Evolutionary conservation across 1,284 basidiomycete genomes (phyloP), one percentile per base, ranked within the genome.

Genomic region (Schizophyllum commune): DNA sequence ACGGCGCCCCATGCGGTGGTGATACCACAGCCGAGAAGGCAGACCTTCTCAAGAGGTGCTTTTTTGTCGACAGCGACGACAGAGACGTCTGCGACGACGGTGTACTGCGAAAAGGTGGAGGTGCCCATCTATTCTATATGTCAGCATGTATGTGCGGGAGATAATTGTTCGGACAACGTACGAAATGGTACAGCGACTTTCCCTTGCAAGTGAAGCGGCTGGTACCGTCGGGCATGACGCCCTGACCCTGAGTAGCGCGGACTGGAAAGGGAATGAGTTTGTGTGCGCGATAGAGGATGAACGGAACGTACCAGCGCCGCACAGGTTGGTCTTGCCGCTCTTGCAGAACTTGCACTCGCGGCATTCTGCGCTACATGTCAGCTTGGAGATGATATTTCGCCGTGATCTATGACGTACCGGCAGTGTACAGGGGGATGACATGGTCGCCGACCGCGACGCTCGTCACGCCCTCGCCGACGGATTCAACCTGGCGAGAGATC

Each of bases 41-140:
- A 99, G 21, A 95, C 92, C 73, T 95, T 97, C 59, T 98, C 91
- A 33, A 98, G 84, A 9, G 94, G 92, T 1, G 96, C 97, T 67
- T 85, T 80, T 64, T 86, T 81, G 77, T 91, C 87, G 64, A 99
- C 88, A 22, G 92, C 87, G 53, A 99, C 96, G 21, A 99, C 92
- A 34, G 96, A 98, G 64, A 95, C 95, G 70, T 99, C 94, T 58
- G 94, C 93, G 4, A 99, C 95, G 61, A 99, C 97, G 11, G 97
- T 99, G 81, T 99, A 99, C 75, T 99, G 96, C 22, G 94, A 96
- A 79, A 99, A 99, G 4, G 96, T 97, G 55, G 96, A 98, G 21
- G 91, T 94, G 56, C 96, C 96, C 97, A 99, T 99, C 93, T 96
- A 56, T 53, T 27, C 33, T 54, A 55, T 39, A 54, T 58, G 60